Evolutionary conservation across 768 basidiomycete genomes (phyloP).

Genomic region (Punctularia strigosozonata): DNA sequence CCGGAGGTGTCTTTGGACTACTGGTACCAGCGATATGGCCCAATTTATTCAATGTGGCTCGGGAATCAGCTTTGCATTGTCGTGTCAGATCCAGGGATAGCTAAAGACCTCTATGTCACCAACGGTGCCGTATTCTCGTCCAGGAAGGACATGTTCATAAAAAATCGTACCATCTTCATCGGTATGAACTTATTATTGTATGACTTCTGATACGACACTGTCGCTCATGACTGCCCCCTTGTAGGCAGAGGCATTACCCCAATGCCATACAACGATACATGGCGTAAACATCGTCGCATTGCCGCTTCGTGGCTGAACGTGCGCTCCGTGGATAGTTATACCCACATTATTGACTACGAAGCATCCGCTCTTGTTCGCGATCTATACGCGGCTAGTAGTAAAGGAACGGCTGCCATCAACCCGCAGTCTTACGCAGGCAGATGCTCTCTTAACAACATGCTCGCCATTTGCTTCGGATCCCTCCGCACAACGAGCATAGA

Average conservation of each 20-base stretch:
- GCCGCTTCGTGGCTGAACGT: constrained; percentile 21
- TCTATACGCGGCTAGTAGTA: constrained; percentile 17
- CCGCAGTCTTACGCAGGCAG: neutral
- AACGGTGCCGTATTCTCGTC: constrained; percentile 35
- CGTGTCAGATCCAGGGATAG: constrained; percentile 12
- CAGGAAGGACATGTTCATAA: constrained; percentile 33
- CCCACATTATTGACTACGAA: constrained; percentile 26
- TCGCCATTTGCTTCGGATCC: constrained; percentile 29
- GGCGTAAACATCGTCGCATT: constrained; percentile 32
- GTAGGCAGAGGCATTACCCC: constrained; percentile 35
- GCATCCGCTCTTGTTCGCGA: constrained; percentile 25
- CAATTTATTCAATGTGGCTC: constrained; percentile 32
- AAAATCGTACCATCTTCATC: constrained; percentile 30
- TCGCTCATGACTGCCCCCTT: no score
- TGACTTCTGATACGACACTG: no score
- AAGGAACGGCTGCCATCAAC: constrained; percentile 1
- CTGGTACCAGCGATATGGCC: constrained; percentile 32
- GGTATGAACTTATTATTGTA: no score
- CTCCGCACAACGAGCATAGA: constrained; percentile 24
- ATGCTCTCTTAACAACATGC: constrained; percentile 30
- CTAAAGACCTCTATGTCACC: constrained; percentile 14
- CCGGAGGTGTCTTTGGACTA: constrained; percentile 29
- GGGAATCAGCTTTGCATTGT: constrained; percentile 36
- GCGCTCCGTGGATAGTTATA: constrained; percentile 24
- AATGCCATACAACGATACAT: constrained; percentile 29